Base-by-base conservation (phyloP, 129 eudicot genomes). In the Ambrosia artemisiifolia region DNA sequence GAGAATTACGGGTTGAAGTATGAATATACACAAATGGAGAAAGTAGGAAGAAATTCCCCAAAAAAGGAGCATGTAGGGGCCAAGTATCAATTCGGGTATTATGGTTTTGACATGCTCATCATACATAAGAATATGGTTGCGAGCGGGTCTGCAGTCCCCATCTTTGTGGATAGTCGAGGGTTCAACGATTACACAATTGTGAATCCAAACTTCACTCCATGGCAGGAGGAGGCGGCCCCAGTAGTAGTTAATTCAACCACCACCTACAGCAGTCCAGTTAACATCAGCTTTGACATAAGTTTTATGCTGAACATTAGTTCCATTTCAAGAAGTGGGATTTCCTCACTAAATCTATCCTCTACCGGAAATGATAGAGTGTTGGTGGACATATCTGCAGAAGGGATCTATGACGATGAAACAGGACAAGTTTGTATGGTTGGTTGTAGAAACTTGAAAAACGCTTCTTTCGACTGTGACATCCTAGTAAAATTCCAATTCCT, bases 351-450 rank as follows among this genome's bases (percentile, higher is more conserved):
- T 60, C 65, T 34, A 46, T 77, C 83, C 11, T 64, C 47, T 18
- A n/a, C 56, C n/a, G 32, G 56, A 8, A 9, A 70, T 16, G 76
- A 65, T 40, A 16, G 11, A 19, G n/a, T n/a, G n/a, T n/a, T n/a
- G n/a, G 43, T 80, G 36, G 76, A 14, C 11, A 80, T 91, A 71
- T 74, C 84, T 28, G 86, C 96, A 11, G 96, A 92, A 80, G 97
- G 97, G 71, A 20, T 85, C 12, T 92, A 88, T 57, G 82, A 88
- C 64, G 75, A 56, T n/a, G 73, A 71, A 79, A 77, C 86, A 7
- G 91, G 91, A 20, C 68, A 61, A 18, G 77, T 92, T 35, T 92
- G 95, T 71, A 77, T 87, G 95, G 84, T 89, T 20, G 98, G 94
- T 5, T 92, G 96, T 72, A 75, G 90, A 79, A 60, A 63, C 42